These are phyloP conservation scores for Leishmania major DNA, from an alignment of 208 protist genomes.

Conservation along the genomic window DNA sequence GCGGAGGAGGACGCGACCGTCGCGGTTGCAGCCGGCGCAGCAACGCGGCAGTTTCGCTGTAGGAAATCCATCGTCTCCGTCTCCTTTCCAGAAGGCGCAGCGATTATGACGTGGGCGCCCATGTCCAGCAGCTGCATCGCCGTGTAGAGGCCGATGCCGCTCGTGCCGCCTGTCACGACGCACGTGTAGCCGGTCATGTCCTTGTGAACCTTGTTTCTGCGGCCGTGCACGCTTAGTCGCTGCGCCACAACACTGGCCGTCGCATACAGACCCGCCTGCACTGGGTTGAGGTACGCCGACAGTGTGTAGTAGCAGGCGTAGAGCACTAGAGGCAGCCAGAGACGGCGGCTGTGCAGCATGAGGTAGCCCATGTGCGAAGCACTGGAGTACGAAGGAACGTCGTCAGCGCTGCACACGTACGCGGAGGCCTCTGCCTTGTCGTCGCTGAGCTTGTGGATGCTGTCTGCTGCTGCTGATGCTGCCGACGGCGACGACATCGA, in stretches of 20 bases:
- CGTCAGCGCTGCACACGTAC: constrained; percentile 44
- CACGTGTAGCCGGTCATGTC: constrained; percentile 62
- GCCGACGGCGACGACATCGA: background rate
- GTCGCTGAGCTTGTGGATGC: constrained; percentile 57
- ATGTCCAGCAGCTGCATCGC: constrained; percentile 74
- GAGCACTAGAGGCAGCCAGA: constrained; percentile 67
- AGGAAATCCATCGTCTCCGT: constrained; percentile 51
- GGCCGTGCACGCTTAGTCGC: constrained; percentile 62
- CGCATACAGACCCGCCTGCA: constrained; percentile 49
- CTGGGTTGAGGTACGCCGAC: constrained; percentile 23
- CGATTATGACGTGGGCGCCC: constrained; percentile 65
- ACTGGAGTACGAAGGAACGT: constrained; percentile 65
- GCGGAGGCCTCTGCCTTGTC: constrained; percentile 69
- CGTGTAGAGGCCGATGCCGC: constrained; percentile 76
- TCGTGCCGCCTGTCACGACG: constrained; percentile 80
- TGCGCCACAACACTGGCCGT: constrained; percentile 60
- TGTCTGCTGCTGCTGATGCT: background rate
- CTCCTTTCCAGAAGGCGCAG: constrained; percentile 53
- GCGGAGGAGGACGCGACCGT: background rate
- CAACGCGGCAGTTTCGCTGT: constrained; percentile 26
- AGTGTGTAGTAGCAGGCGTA: constrained; percentile 38
- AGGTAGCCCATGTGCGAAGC: constrained; percentile 56
- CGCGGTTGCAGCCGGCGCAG: background rate
- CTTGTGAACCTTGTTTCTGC: constrained; percentile 48
- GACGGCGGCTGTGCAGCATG: constrained; percentile 61